Percentiles rank a stretch among this genome's conserved stretches.
Evolutionary conservation across 306 rosid species (phyloP).

Genomic region (Myrica gale): DNA sequence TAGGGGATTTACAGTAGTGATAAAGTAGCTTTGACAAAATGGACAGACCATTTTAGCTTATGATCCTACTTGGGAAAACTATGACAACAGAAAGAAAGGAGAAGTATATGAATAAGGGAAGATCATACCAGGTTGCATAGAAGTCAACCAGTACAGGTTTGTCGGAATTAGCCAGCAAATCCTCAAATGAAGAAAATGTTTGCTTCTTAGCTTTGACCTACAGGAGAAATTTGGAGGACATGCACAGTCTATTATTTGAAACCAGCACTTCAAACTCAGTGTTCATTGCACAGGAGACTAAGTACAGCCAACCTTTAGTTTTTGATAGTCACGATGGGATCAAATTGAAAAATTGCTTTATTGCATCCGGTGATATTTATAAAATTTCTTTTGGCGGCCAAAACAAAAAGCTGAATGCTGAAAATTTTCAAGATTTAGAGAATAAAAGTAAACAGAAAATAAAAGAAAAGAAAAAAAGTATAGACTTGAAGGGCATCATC

Average conservation of each 20-base stretch:
- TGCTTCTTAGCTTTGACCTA: slow-evolving; percentile 85
- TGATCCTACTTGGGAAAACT: background rate
- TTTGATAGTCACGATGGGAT: background rate
- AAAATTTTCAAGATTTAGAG: background rate
- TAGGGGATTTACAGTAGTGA: background rate
- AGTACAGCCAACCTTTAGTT: background rate
- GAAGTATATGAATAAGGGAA: background rate
- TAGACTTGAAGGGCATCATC: background rate
- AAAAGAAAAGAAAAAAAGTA: background rate
- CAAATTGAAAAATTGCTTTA: background rate
- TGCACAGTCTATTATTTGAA: slow-evolving; percentile 7
- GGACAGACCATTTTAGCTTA: background rate
- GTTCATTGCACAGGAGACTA: background rate
- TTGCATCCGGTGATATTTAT: background rate
- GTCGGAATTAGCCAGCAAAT: slow-evolving; percentile 66
- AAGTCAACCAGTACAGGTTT: slow-evolving; percentile 92
- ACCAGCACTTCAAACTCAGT: slow-evolving; percentile 5
- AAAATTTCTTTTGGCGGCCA: background rate
- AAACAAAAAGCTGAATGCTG: background rate
- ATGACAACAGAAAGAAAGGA: background rate
- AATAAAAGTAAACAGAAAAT: background rate
- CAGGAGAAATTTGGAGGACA: slow-evolving; percentile 20
- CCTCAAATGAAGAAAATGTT: slow-evolving; percentile 76
- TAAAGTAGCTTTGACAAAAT: background rate
- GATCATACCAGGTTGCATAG: slow-evolving; percentile 86